Evolutionary conservation across 2,329 filamentous ascomycete genomes (phyloP).

Genomic region (Botrytis byssoidea): DNA sequence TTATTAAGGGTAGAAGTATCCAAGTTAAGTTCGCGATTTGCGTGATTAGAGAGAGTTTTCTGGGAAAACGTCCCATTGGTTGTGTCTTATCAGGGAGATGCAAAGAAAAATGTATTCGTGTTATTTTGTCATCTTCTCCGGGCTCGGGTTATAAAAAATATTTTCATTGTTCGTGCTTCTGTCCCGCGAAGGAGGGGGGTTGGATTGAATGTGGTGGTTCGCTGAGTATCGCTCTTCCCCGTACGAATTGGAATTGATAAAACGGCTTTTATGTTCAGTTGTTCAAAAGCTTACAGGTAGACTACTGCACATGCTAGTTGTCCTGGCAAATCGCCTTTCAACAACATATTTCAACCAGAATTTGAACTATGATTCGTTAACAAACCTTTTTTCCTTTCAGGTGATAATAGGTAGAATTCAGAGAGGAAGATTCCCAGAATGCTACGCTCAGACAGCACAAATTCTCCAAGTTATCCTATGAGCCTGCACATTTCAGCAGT

Average conservation of each 20-base stretch:
- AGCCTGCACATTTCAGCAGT: conserved; percentile 21
- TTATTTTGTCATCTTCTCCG: conserved; percentile 7
- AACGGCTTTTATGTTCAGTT: conserved; percentile 14
- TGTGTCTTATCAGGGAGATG: conserved; percentile 12
- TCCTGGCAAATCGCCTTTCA: not conserved
- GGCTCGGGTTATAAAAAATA: not conserved
- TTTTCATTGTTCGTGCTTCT: conserved; percentile 9
- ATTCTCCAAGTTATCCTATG: not conserved
- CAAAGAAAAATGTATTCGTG: conserved; percentile 18
- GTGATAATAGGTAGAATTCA: not conserved
- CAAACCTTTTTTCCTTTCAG: not conserved
- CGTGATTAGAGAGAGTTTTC: conserved; percentile 8
- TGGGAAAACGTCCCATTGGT: conserved; percentile 19
- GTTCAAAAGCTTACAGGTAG: not conserved
- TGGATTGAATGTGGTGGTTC: conserved; percentile 9
- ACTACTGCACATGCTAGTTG: conserved; percentile 8
- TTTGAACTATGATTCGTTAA: not conserved
- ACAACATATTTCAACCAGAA: not conserved
- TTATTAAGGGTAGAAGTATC: not conserved
- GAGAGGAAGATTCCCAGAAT: not conserved
- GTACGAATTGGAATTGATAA: conserved; percentile 12
- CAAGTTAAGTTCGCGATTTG: conserved; percentile 6
- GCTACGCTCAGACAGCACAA: conserved; percentile 4
- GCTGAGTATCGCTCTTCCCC: conserved; percentile 16
- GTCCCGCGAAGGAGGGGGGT: not conserved